Percentiles rank a stretch among this genome's conserved stretches.
Evolutionary conservation across 73 alveolate species (phyloP).

Genomic region (Uronychia binucleata): DNA sequence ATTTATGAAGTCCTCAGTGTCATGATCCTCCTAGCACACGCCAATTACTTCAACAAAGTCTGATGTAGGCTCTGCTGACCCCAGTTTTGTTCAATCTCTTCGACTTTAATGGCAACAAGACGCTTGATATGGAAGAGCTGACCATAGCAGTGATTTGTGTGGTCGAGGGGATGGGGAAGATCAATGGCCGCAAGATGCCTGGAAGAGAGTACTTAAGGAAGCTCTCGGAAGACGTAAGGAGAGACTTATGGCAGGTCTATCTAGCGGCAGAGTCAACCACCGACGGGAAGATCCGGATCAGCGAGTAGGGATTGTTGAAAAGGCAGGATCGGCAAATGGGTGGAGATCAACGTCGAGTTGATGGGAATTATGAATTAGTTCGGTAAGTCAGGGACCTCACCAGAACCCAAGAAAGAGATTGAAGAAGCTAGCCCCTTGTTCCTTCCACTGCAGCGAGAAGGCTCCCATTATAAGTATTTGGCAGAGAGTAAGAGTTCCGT

Average conservation of each 20-base stretch:
- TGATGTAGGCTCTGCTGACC: neutral
- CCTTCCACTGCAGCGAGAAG: too few species aligned
- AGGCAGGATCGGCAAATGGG: constrained; percentile 12
- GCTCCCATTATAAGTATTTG: too few species aligned
- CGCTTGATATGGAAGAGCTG: constrained; percentile 49
- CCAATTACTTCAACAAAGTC: constrained; percentile 23
- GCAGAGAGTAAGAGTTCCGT: too few species aligned
- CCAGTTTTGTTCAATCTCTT: neutral
- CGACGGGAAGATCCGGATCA: neutral
- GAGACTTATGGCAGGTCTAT: neutral
- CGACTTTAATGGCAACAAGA: constrained; percentile 53
- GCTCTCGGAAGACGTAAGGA: neutral
- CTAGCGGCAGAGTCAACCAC: neutral
- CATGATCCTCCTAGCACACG: constrained; percentile 1
- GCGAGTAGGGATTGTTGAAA: neutral
- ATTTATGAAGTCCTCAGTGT: constrained; percentile 15
- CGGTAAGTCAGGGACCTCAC: too few species aligned
- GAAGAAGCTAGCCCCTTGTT: constrained; percentile 16
- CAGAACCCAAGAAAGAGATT: constrained; percentile 12
- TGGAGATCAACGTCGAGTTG: constrained; percentile 12
- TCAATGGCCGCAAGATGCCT: constrained; percentile 26
- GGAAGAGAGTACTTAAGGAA: constrained; percentile 1
- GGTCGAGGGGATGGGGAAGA: constrained; percentile 54
- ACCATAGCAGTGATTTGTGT: constrained; percentile 47
- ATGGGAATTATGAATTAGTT: neutral